Conservation (phyloP, 352 stramenopile species). For the Elongisporangium prolatum region DNA sequence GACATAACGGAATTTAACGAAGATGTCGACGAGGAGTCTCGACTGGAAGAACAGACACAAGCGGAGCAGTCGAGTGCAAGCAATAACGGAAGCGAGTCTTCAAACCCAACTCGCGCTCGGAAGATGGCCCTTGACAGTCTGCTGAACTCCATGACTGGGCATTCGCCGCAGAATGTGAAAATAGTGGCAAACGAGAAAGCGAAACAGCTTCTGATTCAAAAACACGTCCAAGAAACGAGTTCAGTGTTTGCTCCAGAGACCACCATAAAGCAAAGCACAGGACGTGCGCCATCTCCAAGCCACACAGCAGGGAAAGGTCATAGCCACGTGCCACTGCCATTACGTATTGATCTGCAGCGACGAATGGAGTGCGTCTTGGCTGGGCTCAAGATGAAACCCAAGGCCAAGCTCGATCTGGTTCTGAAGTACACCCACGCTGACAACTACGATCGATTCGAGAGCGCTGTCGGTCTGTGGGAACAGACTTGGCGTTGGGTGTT, state of each 20-base stretch:
- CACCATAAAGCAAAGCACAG: too few relatives aligned
- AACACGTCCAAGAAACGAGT: conserved; percentile 26
- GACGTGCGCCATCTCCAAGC: neutral
- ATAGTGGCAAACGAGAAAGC: conserved; percentile 32
- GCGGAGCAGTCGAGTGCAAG: neutral
- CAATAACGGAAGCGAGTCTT: neutral
- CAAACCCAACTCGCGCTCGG: conserved; percentile 14
- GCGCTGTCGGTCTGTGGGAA: conserved; percentile 64
- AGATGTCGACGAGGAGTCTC: neutral
- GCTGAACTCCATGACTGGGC: conserved; percentile 15
- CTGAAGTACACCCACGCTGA: conserved; percentile 68
- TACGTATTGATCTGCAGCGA: conserved; percentile 53
- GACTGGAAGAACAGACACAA: conserved; percentile 7
- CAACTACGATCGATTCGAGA: conserved; percentile 52
- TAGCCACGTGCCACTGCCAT: conserved; percentile 36
- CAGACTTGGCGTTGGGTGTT: conserved; percentile 32
- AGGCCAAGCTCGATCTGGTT: conserved; percentile 61
- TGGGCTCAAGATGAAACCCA: conserved; percentile 37
- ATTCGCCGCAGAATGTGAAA: conserved; percentile 25
- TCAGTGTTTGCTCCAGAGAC: neutral
- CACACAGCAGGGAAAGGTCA: conserved; percentile 1
- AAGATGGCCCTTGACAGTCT: conserved; percentile 48
- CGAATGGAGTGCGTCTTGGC: conserved; percentile 55
- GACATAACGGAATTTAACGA: neutral
- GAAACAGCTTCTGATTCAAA: conserved; percentile 39